phyloP scores from a whole-genome alignment of 2,329 filamentous ascomycete species.

The Paecilomyces sp. region DNA sequence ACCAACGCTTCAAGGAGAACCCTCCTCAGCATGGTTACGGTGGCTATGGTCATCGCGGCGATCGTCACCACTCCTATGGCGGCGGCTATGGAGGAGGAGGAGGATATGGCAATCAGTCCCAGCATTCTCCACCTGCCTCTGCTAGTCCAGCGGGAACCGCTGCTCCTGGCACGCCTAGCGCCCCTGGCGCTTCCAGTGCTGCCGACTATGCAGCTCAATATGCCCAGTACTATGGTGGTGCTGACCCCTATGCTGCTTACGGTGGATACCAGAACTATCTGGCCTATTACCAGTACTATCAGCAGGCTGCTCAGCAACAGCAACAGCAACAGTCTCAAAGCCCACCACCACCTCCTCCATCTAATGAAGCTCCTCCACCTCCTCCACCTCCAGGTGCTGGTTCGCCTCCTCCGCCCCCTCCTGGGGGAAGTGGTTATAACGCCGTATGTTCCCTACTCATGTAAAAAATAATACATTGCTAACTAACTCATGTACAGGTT shows the following conservation, averaged over 20 bases:
- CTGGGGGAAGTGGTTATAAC: slow-evolving; percentile 51
- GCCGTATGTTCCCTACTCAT: slow-evolving; percentile 42
- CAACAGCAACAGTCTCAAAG: slow-evolving; percentile 36
- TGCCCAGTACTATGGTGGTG: slow-evolving; percentile 66
- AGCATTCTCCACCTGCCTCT: slow-evolving; percentile 39
- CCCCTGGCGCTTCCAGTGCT: slow-evolving; percentile 23
- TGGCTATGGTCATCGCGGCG: slow-evolving; percentile 47
- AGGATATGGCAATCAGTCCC: slow-evolving; percentile 26
- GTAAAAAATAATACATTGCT: neutral
- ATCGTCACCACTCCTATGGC: slow-evolving; percentile 32
- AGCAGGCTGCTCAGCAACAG: slow-evolving; percentile 52
- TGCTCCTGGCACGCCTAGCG: slow-evolving; percentile 24
- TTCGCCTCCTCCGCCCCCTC: slow-evolving; percentile 53
- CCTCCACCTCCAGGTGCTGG: slow-evolving; percentile 58
- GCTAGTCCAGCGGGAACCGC: slow-evolving; percentile 39
- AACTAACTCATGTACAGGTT: slow-evolving; percentile 27
- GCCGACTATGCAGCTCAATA: slow-evolving; percentile 75
- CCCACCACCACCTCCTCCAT: slow-evolving; percentile 52
- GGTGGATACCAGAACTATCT: slow-evolving; percentile 75
- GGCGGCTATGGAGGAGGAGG: slow-evolving; percentile 31
- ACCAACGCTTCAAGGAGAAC: slow-evolving; percentile 82
- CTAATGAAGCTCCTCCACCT: slow-evolving; percentile 47
- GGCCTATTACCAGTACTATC: slow-evolving; percentile 61
- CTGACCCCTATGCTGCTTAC: slow-evolving; percentile 83
- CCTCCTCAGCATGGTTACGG: slow-evolving; percentile 61